Base-by-base conservation (phyloP, 495 filamentous ascomycete genomes). In the Tricharina praecox region DNA sequence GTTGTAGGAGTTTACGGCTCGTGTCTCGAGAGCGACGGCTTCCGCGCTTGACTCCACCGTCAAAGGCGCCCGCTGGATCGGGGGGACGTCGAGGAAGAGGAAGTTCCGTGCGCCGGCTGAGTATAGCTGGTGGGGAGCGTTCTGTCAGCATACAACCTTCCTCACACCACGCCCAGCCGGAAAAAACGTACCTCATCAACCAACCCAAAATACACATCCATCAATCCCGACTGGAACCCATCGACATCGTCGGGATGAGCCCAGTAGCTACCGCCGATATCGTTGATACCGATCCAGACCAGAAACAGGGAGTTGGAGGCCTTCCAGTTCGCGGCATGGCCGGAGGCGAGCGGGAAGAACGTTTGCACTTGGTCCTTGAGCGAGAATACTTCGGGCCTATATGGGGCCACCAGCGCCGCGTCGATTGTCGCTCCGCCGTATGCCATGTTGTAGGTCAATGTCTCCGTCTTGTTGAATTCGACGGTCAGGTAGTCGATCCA, bases 201-300 rank as follows among this genome's bases (percentile, higher is more conserved):
- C 19, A 76, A 60, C 0, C 56, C 55, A 43, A 68, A 67, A 44
- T 84, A 81, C 33, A 69, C 68, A 13, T 67, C 63, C 58, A 80
- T 73, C n/a, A 83, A 69, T 23, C 55, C 58, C 4, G 62, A 62
- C 21, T 74, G 67, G 43, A 82, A 60, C 3, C 48, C 56, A 7
- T 61, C 61, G 3, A 62, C 57, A 34, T 69, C 50, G 19, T 65
- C 61, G n/a, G 64, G 54, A 2, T n/a, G 24, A 5, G 39, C 23
- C 49, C 62, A 70, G 62, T 74, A 83, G 18, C 67, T 68, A 56
- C 78, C 78, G 1, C 79, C 78, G 10, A 85, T 69, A 52, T 90
- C 83, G 50, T 90, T 90, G 51, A 90, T 77, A 26, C 83, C 82
- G 44, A 86, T 78, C 70, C 77, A 90, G 35, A 82, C 64, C 2